Conservation (phyloP, 2,329 filamentous ascomycete genomes). For the Rutstroemia sp. region DNA sequence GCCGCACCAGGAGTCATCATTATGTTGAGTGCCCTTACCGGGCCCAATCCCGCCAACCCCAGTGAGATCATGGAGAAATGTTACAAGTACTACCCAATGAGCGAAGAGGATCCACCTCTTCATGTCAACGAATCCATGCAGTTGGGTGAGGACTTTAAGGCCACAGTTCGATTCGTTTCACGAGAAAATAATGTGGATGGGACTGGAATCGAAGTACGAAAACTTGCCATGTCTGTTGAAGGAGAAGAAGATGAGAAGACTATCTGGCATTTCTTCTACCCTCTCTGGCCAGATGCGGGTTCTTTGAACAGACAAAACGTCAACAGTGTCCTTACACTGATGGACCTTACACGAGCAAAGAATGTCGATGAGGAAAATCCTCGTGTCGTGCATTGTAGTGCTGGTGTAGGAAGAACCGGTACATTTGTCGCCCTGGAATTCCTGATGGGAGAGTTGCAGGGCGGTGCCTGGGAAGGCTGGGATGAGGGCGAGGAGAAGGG, state of each 20-base stretch:
- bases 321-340: slow-evolving; percentile 59
- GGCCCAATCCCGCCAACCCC: slow-evolving; percentile 20
- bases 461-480: slow-evolving; percentile 45
- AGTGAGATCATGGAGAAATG: slow-evolving; percentile 68
- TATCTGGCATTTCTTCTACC: slow-evolving; percentile 81
- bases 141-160: slow-evolving; percentile 60
- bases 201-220: slow-evolving; percentile 65
- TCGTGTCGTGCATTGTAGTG: slow-evolving; percentile 80
- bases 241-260: slow-evolving; percentile 47
- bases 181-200: slow-evolving; percentile 44
- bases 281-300: slow-evolving; percentile 83
- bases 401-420: slow-evolving; percentile 86
- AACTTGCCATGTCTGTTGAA: slow-evolving; percentile 49
- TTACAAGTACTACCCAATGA: slow-evolving; percentile 74
- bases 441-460: slow-evolving; percentile 72
- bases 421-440: slow-evolving; percentile 97
- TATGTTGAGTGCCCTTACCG: slow-evolving; percentile 88
- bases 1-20: slow-evolving; percentile 72
- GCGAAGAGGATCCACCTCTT: slow-evolving; percentile 42
- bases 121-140: slow-evolving; percentile 56
- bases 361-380: slow-evolving; percentile 54
- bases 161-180: slow-evolving; percentile 54
- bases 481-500: slow-evolving; percentile 30
- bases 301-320: slow-evolving; percentile 66
- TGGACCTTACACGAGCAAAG: slow-evolving; percentile 57